A percentile compares a stretch with the other conserved stretches of the same genome.
These are phyloP conservation scores for Hortaea sp. DNA, from an alignment of 2,329 filamentous ascomycete genomes.

Conservation along the genomic window DNA sequence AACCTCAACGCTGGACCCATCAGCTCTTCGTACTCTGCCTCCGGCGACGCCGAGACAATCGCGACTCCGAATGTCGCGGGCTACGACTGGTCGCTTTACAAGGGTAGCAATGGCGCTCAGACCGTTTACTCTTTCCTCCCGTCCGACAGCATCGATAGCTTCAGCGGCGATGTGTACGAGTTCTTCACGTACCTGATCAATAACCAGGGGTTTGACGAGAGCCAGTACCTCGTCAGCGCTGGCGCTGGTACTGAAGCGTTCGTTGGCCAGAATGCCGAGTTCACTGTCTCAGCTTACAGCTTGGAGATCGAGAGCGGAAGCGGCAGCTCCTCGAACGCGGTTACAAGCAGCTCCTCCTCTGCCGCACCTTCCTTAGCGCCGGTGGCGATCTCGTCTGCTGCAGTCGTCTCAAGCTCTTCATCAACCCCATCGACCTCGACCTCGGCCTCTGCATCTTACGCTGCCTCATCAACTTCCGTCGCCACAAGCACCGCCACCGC, in stretches of 20 bases:
- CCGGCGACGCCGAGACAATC: not conserved
- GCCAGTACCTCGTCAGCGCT: slow-evolving; percentile 38
- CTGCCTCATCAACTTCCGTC: not conserved
- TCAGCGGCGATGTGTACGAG: slow-evolving; percentile 45
- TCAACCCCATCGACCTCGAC: not conserved
- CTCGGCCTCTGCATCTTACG: not conserved
- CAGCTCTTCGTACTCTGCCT: slow-evolving; percentile 1
- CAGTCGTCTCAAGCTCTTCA: not conserved
- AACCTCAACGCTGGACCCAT: slow-evolving; percentile 38
- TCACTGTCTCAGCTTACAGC: slow-evolving; percentile 10
- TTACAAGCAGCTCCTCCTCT: not conserved
- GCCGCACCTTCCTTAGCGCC: not conserved
- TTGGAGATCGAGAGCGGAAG: slow-evolving; percentile 1
- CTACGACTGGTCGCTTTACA: slow-evolving; percentile 1
- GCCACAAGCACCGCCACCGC: not conserved
- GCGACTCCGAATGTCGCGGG: not conserved
- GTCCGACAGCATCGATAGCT: slow-evolving; percentile 37
- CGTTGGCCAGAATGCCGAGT: slow-evolving; percentile 10
- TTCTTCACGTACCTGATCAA: slow-evolving; percentile 48
- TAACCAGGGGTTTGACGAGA: slow-evolving; percentile 38
- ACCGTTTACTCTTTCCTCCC: slow-evolving; percentile 5
- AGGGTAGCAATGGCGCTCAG: slow-evolving; percentile 3
- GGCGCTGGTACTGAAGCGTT: slow-evolving; percentile 13
- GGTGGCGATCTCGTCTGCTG: not conserved
- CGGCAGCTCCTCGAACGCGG: not conserved